Percentiles rank a stretch among this genome's conserved stretches.
Conservation (phyloP, 2,329 filamentous ascomycete genomes). For the Davidsoniella neocaledoniae region DNA sequence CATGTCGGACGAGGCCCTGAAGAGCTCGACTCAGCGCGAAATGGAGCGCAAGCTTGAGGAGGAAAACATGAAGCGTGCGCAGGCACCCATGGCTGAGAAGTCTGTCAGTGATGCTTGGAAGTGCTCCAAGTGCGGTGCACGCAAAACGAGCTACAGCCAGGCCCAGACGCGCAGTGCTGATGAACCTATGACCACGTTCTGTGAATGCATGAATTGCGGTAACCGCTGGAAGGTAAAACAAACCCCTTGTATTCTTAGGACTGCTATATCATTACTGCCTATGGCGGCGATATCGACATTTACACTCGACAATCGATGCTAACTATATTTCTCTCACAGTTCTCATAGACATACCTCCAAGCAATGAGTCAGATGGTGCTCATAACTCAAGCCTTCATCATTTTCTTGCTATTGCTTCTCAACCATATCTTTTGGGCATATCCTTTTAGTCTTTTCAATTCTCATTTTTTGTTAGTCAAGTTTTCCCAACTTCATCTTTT, state of each 20-base stretch:
- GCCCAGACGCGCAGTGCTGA: slow-evolving; percentile 91
- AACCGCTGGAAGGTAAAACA: slow-evolving; percentile 52
- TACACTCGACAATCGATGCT: not conserved
- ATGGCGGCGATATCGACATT: too few species aligned
- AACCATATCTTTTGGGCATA: not conserved
- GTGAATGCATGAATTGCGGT: slow-evolving; percentile 52
- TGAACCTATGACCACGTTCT: slow-evolving; percentile 75
- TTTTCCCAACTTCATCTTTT: not conserved
- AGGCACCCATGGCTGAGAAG: slow-evolving; percentile 84
- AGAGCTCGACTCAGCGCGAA: slow-evolving; percentile 64
- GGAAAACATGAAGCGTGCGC: slow-evolving; percentile 94
- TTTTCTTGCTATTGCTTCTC: not conserved
- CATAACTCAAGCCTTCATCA: not conserved
- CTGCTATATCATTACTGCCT: not conserved
- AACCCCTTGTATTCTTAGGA: not conserved
- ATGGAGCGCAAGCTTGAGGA: slow-evolving; percentile 61
- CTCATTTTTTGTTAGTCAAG: not conserved
- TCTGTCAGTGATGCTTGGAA: slow-evolving; percentile 75
- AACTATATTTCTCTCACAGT: not conserved
- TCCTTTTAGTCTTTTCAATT: not conserved
- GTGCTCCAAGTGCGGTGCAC: slow-evolving; percentile 84
- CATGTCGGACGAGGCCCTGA: slow-evolving; percentile 84
- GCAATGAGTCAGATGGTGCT: not conserved
- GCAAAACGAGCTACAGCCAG: slow-evolving; percentile 89
- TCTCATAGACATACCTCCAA: not conserved